These are phyloP conservation scores for Termitomyces sp. DNA, from an alignment of 768 basidiomycete species.

Conservation along the genomic window DNA sequence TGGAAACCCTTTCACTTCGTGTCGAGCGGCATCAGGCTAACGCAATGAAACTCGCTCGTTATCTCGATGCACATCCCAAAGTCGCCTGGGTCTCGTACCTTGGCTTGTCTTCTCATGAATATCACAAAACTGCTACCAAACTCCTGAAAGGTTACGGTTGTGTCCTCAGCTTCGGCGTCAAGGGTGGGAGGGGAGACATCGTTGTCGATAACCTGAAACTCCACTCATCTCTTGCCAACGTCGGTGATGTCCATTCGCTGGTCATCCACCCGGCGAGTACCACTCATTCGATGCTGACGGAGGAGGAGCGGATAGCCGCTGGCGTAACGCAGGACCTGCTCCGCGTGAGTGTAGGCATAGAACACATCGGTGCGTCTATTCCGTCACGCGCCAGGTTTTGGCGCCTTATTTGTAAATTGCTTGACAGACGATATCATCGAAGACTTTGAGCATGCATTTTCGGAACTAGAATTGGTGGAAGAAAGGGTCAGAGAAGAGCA, in stretches of 20 bases:
- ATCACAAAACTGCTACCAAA: constrained; percentile 42
- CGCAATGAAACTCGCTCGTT: constrained; percentile 34
- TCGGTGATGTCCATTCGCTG: constrained; percentile 51
- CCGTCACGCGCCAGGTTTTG: background rate
- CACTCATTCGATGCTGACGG: constrained; percentile 52
- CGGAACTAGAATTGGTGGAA: background rate
- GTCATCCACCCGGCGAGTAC: constrained; percentile 64
- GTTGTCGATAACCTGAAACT: constrained; percentile 36
- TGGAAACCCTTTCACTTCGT: constrained; percentile 60
- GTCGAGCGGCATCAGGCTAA: constrained; percentile 55
- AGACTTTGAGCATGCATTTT: constrained; percentile 6
- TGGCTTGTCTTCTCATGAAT: constrained; percentile 47
- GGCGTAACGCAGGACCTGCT: constrained; percentile 58
- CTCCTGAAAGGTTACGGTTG: constrained; percentile 49
- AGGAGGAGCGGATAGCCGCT: constrained; percentile 40
- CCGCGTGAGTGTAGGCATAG: constrained; percentile 32
- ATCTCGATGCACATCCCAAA: constrained; percentile 48
- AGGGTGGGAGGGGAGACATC: constrained; percentile 28
- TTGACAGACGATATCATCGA: constrained; percentile 9
- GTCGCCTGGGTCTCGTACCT: constrained; percentile 63
- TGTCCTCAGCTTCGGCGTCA: constrained; percentile 60
- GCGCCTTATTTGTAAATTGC: background rate
- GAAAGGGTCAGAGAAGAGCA: background rate
- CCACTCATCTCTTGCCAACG: constrained; percentile 29
- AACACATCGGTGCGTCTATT: constrained; percentile 10